Conservation (phyloP, 805 yeast species). For the Yarrowia osloensis region DNA sequence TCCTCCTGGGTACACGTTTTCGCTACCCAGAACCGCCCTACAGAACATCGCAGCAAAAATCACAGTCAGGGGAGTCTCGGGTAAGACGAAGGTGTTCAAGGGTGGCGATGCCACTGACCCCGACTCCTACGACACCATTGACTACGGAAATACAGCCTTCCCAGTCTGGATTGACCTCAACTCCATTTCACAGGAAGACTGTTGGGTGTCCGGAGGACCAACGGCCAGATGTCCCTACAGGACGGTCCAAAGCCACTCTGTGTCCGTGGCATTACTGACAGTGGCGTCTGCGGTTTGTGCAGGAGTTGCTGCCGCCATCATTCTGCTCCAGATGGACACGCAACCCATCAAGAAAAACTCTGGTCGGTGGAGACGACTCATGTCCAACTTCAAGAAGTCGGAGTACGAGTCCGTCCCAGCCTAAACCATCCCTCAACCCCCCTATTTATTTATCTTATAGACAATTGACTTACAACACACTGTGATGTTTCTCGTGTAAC, state of each 20-base stretch:
- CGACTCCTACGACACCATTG: constrained; percentile 16
- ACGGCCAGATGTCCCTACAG: constrained; percentile 78
- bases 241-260: constrained; percentile 53
- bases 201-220: constrained; percentile 88
- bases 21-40: constrained; percentile 54
- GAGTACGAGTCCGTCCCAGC: constrained; percentile 90
- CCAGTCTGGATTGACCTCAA: constrained; percentile 81
- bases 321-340: constrained; percentile 56
- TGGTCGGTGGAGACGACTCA: constrained; percentile 61
- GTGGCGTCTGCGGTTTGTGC: constrained; percentile 66
- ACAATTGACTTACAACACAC: background rate
- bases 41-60: constrained; percentile 45
- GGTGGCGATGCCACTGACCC: constrained; percentile 27
- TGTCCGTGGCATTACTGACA: constrained; percentile 62
- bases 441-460: constrained; percentile 39
- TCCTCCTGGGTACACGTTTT: constrained; percentile 44
- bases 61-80: constrained; percentile 9
- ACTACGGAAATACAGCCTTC: constrained; percentile 36
- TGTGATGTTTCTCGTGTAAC: background rate
- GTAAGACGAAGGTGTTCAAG: background rate
- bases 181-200: constrained; percentile 67
- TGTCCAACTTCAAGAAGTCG: constrained; percentile 56
- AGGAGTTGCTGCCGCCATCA: constrained; percentile 53
- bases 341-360: constrained; percentile 74
- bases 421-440: constrained; percentile 39